Conservation (phyloP, 345 rosid genomes). For the Triadica sebifera region DNA sequence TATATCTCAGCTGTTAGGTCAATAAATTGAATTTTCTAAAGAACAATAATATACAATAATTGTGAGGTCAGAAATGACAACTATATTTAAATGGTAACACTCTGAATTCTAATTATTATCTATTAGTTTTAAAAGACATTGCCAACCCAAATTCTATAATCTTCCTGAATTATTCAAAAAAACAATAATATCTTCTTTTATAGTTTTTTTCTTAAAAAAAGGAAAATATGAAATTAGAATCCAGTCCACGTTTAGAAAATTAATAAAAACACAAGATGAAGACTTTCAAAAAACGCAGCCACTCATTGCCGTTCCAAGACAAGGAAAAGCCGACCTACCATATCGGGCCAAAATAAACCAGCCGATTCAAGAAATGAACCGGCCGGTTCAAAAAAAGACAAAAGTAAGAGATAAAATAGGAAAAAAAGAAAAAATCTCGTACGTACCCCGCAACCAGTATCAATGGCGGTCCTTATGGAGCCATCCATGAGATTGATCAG, state of each 20-base stretch:
- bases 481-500: conserved; percentile 81
- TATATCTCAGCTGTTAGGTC: too few species aligned
- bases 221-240: not conserved
- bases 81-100: not conserved
- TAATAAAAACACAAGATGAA: too few species aligned
- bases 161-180: not conserved
- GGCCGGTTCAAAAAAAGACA: not conserved
- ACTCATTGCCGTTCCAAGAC: not conserved
- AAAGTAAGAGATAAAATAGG: not conserved
- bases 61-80: not conserved
- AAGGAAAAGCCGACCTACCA: not conserved
- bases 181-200: not conserved
- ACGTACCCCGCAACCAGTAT: conserved; percentile 98
- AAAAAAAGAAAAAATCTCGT: not conserved
- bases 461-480: conserved; percentile 81
- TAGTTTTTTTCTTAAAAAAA: not conserved
- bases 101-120: not conserved
- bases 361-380: conserved; percentile 12
- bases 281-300: not conserved
- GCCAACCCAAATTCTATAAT: not conserved
- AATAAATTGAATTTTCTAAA: not conserved
- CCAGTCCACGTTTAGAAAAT: not conserved
- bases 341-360: not conserved
- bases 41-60: not conserved
- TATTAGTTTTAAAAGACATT: not conserved